A percentile compares a stretch with the other conserved stretches of the same genome.
Evolutionary conservation across 441 rosid species (phyloP).

Genomic region (Raphanus hybrid): DNA sequence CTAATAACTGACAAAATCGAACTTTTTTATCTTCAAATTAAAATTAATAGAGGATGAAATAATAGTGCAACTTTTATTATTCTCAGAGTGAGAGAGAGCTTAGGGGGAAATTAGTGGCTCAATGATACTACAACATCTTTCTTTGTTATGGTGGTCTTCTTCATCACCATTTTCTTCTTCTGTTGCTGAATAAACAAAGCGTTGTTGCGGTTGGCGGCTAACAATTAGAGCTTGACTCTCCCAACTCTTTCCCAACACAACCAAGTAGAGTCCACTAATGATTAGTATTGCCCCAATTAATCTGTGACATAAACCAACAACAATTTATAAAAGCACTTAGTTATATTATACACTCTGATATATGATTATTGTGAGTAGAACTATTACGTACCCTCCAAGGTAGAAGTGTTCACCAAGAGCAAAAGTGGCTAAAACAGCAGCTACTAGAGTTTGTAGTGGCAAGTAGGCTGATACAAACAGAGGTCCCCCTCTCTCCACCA

Average conservation of each 20-base stretch:
- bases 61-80: neutral
- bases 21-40: no score
- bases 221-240: conserved; percentile 51
- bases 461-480: conserved; percentile 81
- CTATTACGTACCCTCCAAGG: conserved; percentile 67
- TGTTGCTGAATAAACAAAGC: conserved; percentile 16
- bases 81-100: neutral
- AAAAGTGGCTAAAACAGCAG: conserved; percentile 71
- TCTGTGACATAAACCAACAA: conserved; percentile 43
- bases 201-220: conserved; percentile 31
- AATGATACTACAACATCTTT: conserved; percentile 39
- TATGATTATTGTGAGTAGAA: neutral
- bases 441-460: conserved; percentile 80
- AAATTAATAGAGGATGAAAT: neutral
- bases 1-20: no score
- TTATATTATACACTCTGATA: no score
- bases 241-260: conserved; percentile 77
- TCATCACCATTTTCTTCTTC: conserved; percentile 15
- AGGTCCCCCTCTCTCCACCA: conserved; percentile 82
- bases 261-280: conserved; percentile 71
- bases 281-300: conserved; percentile 73
- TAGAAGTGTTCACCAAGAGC: conserved; percentile 78
- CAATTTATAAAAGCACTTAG: neutral
- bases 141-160: conserved; percentile 11
- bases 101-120: conserved; percentile 45